Base-by-base conservation (phyloP, 371 early-diverging fungal genomes). In the Parasitella parasitica region DNA sequence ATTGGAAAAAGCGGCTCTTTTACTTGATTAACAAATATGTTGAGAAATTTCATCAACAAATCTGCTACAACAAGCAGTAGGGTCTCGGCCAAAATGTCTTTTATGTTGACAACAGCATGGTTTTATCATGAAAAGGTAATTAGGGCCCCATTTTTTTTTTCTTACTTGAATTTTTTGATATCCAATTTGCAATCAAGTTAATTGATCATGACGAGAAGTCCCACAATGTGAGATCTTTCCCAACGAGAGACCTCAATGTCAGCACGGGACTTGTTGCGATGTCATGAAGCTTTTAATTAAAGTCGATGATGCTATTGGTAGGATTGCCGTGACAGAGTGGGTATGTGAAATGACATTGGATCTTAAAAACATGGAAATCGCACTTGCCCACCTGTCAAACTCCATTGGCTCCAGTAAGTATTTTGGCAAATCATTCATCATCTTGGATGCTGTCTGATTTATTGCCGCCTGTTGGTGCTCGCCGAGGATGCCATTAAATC, bases 401-500 rank as follows among this genome's bases (percentile, higher is more conserved):
- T 99, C 11, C 99, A 99, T 81, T 99, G n/a, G 99, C 76, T 96
- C 96, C 11, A 96, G 92, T 92, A 84, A 66, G 86, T 78, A 27
- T 26, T 49, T 26, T 50, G 26, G n/a, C n/a, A 26, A 5, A 30
- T 49, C 15, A 26, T n/a, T 49, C 26, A 49, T 49, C 8, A 5
- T 32, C 11, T 32, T 32, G 11, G 11, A 11, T 1, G 4, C 11
- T 4, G 32, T 4, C 32, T n/a, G n/a, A n/a, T n/a, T n/a, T n/a
- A n/a, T n/a, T n/a, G n/a, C n/a, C n/a, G n/a, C n/a, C n/a, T n/a
- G n/a, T n/a, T 75, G 90, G 92, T 99, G 98, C 88, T 99, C 28
- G 99, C 99, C 36, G 99, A 99, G 73, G 99, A 99, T 77, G 99
- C 99, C 49, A 97, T 99, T 72, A 97, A 96, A 78, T 90, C 93